These are phyloP conservation scores for Cutaneotrichosporon spelunceum DNA, from an alignment of 1,284 basidiomycete genomes.

Conservation along the genomic window DNA sequence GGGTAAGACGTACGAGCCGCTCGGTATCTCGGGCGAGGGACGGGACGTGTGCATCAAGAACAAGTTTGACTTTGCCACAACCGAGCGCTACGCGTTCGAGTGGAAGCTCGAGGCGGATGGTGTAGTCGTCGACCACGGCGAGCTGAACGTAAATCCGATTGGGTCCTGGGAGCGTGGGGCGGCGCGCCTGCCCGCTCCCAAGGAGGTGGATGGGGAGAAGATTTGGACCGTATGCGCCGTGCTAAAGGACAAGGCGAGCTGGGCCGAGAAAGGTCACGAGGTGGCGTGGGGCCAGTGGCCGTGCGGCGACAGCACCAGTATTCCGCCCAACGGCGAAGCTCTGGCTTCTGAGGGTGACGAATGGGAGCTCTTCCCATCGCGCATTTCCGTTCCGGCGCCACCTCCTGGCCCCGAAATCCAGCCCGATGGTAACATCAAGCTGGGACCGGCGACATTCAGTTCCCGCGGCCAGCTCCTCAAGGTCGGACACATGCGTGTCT, in stretches of 20 bases:
- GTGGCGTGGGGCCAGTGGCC: conserved; percentile 23
- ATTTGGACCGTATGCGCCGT: conserved; percentile 11
- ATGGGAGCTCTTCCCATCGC: not conserved
- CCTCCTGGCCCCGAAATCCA: not conserved
- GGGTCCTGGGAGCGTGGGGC: not conserved
- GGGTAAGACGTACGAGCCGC: conserved; percentile 25
- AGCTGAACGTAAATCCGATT: conserved; percentile 6
- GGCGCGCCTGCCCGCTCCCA: not conserved
- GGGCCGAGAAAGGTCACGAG: conserved; percentile 24
- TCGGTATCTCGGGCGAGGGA: conserved; percentile 11
- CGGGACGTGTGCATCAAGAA: conserved; percentile 16
- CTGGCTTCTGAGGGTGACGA: not conserved
- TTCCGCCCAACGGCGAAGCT: not conserved
- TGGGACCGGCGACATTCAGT: conserved; percentile 25
- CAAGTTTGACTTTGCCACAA: conserved; percentile 15
- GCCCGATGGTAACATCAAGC: not conserved
- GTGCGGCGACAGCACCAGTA: conserved; percentile 2
- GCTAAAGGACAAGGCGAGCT: conserved; percentile 7
- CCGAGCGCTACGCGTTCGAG: conserved; percentile 13
- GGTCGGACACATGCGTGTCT: conserved; percentile 10
- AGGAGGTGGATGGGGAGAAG: conserved; percentile 5
- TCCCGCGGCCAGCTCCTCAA: conserved; percentile 14
- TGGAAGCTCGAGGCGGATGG: conserved; percentile 23
- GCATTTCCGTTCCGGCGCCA: not conserved
- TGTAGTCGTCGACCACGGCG: conserved; percentile 4